Evolutionary conservation across 257 asterid genomes (phyloP).

Genomic region (Voacanga thouarsii): DNA sequence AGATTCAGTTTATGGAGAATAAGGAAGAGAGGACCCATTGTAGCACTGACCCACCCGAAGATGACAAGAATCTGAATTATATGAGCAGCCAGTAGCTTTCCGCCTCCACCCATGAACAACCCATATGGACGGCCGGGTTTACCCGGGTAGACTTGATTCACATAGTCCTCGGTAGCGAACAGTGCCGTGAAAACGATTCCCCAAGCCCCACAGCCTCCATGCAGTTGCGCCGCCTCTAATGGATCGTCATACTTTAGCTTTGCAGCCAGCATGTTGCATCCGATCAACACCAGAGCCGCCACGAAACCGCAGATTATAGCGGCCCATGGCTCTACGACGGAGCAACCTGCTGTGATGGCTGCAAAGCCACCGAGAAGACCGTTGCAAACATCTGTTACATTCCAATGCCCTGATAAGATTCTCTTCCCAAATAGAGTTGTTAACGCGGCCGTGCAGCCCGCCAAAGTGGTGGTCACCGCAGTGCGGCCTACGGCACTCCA

Average conservation of each 20-base stretch:
- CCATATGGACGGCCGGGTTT: constrained; percentile 64
- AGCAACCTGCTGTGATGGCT: constrained; percentile 84
- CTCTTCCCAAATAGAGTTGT: constrained; percentile 78
- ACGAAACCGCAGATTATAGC: constrained; percentile 84
- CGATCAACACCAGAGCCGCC: constrained; percentile 76
- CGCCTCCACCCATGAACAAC: constrained; percentile 91
- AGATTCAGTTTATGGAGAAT: constrained; percentile 51
- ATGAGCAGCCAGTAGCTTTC: constrained; percentile 64
- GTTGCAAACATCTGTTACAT: constrained; percentile 85
- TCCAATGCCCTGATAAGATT: constrained; percentile 80
- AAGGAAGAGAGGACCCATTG: constrained; percentile 82
- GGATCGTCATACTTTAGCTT: constrained; percentile 68
- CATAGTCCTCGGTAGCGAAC: constrained; percentile 59
- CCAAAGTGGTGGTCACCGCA: constrained; percentile 85
- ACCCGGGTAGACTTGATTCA: constrained; percentile 64
- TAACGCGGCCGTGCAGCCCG: constrained; percentile 89
- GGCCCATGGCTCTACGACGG: constrained; percentile 97
- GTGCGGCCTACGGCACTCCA: constrained; percentile 97
- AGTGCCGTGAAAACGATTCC: constrained; percentile 74
- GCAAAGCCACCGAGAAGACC: constrained; percentile 90
- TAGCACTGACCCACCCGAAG: constrained; percentile 74
- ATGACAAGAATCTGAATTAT: constrained; percentile 70
- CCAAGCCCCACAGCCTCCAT: constrained; percentile 95
- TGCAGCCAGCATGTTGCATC: constrained; percentile 71
- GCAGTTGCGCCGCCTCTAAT: constrained; percentile 87